Base-by-base conservation (phyloP, 306 rosid species). In the Malus fusca region DNA sequence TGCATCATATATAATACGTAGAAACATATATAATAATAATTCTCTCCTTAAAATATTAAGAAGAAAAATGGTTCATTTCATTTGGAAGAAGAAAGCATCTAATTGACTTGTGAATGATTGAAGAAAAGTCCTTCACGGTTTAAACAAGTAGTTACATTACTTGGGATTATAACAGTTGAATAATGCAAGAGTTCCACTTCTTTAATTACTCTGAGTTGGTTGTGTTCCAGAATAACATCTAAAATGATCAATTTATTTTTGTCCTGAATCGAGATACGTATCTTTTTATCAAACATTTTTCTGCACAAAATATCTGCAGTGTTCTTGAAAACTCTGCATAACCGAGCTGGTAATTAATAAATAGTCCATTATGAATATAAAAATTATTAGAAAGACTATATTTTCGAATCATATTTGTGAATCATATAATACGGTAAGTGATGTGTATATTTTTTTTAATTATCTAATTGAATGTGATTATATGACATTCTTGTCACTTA, bases 61-160 rank as follows among this genome's bases (percentile, higher is more conserved):
- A 73, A 25, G 42, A 12, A 73, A 73, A 44, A 59, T 11, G 58
- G 40, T 73, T 59, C 68, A 73, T 37, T 71, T 73, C 68, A 42
- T 37, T 37, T 59, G 56, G 76, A 31, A 37, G 67, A 58, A 73
- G 42, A 73, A 59, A 42, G 55, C 77, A 60, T 40, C 25, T 8
- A 12, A 0, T 33, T 15, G 66, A 60, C 66, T 25, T 26, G 31
- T 60, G 21, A 60, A 60, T 2, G 12, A 25, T 25, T 25, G 33
- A 23, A 58, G 6, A 8, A 22, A 10, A n/a, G 66, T 25, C 65
- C 18, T 60, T 25, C 33, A 23, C 33, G 18, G 33, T 25, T 60
- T 60, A 11, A 18, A n/a, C 28, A 58, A 58, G 28, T 8, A 58
- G 28, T 58, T 58, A n/a, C 7, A 23, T 11, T 23, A 4, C 31